Base-by-base conservation (phyloP, 768 basidiomycete species). In the Mycena vitilis region DNA sequence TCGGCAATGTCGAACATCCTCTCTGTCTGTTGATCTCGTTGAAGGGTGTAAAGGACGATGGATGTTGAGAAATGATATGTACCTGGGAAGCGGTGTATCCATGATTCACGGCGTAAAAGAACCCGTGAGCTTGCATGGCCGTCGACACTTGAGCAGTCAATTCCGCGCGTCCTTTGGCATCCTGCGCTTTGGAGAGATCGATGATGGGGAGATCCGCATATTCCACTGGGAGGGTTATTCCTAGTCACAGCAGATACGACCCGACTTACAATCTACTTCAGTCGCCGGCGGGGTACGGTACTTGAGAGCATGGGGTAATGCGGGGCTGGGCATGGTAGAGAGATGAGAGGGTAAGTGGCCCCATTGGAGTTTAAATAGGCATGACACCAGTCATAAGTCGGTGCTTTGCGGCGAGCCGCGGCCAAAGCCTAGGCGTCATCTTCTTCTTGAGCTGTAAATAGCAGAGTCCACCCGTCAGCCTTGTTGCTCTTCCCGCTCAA, bases 191-290 rank as follows among this genome's bases (percentile, higher is more conserved):
- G 12, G 86, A 79, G 20, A 90, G 71, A 68, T 89, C 88, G 59
- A 89, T 82, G 58, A 85, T 79, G 2, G 86, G 79, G 15, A 90
- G 81, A 47, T 88, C 84, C 4, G 85, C 88, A 63, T 74, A 80
- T 54, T 80, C 80, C 70, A 81, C 77, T 79, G 77, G 79, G 51
- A n/a, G 65, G 20, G 63, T 70, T 11, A n/a, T 3, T 16, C 4
- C n/a, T 40, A 47, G 6, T 18, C 20, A 30, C 5, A 2, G 10
- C 5, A 2, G 34, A 23, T 20, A 15, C 16, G 40, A 8, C 11
- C 48, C 38, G 5, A 77, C 83, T 55, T 57, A 84, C 84, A 65
- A 23, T 77, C 60, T 34, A 77, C 78, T 52, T 74, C 74, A 3
- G 84, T 84, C 4, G 69, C 68, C 0, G 81, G 77, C 8, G 84